phyloP scores from a whole-genome alignment of 2,329 filamentous ascomycete species.

The Fusarium zealandicum region DNA sequence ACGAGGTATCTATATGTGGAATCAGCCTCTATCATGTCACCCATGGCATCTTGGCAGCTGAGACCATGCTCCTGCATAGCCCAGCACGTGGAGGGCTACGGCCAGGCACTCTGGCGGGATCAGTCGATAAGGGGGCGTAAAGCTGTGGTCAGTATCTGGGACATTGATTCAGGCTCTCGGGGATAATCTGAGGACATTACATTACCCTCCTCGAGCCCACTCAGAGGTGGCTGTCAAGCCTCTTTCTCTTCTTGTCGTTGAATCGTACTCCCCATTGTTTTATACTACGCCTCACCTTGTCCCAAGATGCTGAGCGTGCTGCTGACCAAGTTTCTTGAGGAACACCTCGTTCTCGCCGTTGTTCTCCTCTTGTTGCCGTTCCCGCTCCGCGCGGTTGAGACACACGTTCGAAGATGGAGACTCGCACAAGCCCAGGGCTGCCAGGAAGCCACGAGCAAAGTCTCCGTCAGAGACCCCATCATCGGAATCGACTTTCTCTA shows the following conservation, averaged over 20 bases:
- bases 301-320: slow-evolving; percentile 29
- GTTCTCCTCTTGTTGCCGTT: slow-evolving; percentile 31
- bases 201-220: slow-evolving; percentile 32
- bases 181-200: slow-evolving; percentile 35
- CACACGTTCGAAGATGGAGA: slow-evolving; percentile 19
- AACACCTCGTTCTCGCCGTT: slow-evolving; percentile 27
- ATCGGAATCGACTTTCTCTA: slow-evolving; percentile 48
- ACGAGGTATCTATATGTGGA: slow-evolving; percentile 4
- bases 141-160: slow-evolving; percentile 34
- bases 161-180: slow-evolving; percentile 40
- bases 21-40: slow-evolving; percentile 11
- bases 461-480: slow-evolving; percentile 42
- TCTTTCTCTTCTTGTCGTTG: slow-evolving; percentile 6
- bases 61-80: slow-evolving; percentile 11
- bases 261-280: slow-evolving; percentile 8
- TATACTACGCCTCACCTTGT: background rate
- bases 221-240: slow-evolving; percentile 19
- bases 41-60: slow-evolving; percentile 15
- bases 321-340: slow-evolving; percentile 22
- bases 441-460: slow-evolving; percentile 31
- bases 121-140: slow-evolving; percentile 8
- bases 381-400: slow-evolving; percentile 21
- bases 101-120: background rate
- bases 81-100: slow-evolving; percentile 8
- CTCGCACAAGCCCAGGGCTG: slow-evolving; percentile 37